Base-by-base conservation (phyloP, 2,329 filamentous ascomycete genomes). In the Claviceps paspali region DNA sequence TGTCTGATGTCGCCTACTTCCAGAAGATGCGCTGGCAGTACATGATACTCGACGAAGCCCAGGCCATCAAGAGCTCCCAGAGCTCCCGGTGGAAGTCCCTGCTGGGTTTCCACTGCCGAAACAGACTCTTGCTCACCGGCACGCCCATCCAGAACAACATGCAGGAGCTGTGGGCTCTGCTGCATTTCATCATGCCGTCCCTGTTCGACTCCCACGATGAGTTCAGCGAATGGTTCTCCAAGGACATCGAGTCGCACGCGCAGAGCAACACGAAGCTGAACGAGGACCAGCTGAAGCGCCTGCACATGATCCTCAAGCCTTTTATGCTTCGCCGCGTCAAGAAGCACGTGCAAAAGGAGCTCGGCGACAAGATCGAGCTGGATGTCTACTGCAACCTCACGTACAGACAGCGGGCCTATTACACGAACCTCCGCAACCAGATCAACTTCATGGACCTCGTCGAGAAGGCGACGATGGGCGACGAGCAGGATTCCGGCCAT, bases 171-270 rank as follows among this genome's bases (percentile, higher is more conserved):
- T 98, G 91, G 91, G 91, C 91, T 22, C 63, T 98, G 47, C 70
- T 98, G 15, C 91, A 98, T 69, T 98, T 98, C 64, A 96, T 96
- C 64, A 96, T 98, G 91, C 91, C 91, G n/a, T 94, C 84, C 30
- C 69, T 98, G 36, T 98, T 98, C 60, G 91, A 91, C 58, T 88
- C 82, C 1, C 84, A 91, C 59, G 84, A 92, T 52, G 84, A 91
- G 52, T 92, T 92, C 53, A 88, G 82, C 62, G 84, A 91, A 50
- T 92, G 84, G 84, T 92, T 92, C 57, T 88, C 82, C 38, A 91
- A 91, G 61, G 84, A 91, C 48, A 98, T 98, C 44, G 91, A 98
- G 60, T 96, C 87, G 28, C 91, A 98, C 55, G 91, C 91, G 1
- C 88, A 95, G 62, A 95, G 86, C 58, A 96, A 98, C 54, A 96